A percentile compares a stretch with the other conserved stretches of the same genome.
Evolutionary conservation across 2,329 filamentous ascomycete genomes (phyloP).

Genomic region (Pseudogymnoascus sp.): DNA sequence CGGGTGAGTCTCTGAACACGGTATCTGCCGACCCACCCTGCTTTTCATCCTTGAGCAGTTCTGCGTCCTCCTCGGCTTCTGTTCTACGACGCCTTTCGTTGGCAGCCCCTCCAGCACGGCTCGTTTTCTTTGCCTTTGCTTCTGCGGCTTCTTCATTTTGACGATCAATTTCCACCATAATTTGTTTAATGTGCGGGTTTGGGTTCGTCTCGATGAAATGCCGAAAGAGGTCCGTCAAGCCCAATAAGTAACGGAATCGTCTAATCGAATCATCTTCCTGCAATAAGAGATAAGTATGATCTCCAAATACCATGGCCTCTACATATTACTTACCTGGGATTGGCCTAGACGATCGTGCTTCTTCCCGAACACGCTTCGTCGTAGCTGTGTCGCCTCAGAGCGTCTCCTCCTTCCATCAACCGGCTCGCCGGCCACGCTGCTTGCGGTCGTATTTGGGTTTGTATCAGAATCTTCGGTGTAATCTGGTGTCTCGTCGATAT

Average conservation of each 20-base stretch:
- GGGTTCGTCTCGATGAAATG: slow-evolving; percentile 98
- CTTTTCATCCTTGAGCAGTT: slow-evolving; percentile 79
- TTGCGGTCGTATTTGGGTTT: slow-evolving; percentile 63
- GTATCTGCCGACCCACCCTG: slow-evolving; percentile 77
- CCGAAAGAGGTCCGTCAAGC: slow-evolving; percentile 91
- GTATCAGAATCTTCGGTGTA: slow-evolving; percentile 60
- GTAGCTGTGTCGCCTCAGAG: slow-evolving; percentile 79
- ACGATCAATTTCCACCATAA: slow-evolving; percentile 89
- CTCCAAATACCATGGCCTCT: neutral
- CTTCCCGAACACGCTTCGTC: slow-evolving; percentile 87
- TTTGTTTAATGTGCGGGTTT: slow-evolving; percentile 86
- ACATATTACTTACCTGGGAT: slow-evolving; percentile 60
- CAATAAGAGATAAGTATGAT: slow-evolving; percentile 5
- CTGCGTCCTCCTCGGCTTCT: slow-evolving; percentile 95
- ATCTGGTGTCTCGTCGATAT: slow-evolving; percentile 57
- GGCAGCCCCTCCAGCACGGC: slow-evolving; percentile 76
- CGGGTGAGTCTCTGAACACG: slow-evolving; percentile 85
- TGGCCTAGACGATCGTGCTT: slow-evolving; percentile 89
- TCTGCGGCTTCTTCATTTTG: slow-evolving; percentile 71
- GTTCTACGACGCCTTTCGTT: slow-evolving; percentile 76
- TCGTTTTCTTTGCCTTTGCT: slow-evolving; percentile 58
- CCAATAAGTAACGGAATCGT: slow-evolving; percentile 88
- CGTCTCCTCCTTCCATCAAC: slow-evolving; percentile 76
- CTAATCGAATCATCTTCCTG: slow-evolving; percentile 93
- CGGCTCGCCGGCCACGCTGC: slow-evolving; percentile 74